These are phyloP conservation scores for Arxiozyma heterogenica DNA, from an alignment of 1,139 yeast species.

Conservation along the genomic window DNA sequence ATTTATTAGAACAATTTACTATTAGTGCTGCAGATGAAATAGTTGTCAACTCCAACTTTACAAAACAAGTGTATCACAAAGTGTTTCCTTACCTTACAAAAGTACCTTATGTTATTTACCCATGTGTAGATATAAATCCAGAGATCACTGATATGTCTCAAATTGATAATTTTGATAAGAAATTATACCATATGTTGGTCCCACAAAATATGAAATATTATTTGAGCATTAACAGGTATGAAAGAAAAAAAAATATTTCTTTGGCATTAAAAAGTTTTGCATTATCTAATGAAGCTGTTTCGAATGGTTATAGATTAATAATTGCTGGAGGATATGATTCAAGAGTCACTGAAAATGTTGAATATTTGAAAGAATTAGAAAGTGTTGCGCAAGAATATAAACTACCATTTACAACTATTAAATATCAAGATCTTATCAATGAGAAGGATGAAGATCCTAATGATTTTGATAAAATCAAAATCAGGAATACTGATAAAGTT, in stretches of 20 bases:
- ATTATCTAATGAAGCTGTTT: constrained; percentile 24
- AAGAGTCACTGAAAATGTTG: constrained; percentile 66
- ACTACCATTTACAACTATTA: constrained; percentile 41
- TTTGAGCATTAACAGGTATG: constrained; percentile 80
- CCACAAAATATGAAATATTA: constrained; percentile 32
- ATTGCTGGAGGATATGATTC: constrained; percentile 91
- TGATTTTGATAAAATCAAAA: constrained; percentile 24
- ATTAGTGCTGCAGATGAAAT: constrained; percentile 68
- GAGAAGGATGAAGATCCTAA: constrained; percentile 28
- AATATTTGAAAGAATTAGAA: constrained; percentile 55
- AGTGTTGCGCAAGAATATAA: constrained; percentile 39
- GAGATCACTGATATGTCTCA: constrained; percentile 4
- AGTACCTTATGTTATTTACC: constrained; percentile 70
- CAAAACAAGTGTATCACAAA: constrained; percentile 55
- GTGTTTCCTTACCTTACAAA: constrained; percentile 42
- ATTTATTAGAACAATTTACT: constrained; percentile 68
- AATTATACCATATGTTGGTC: constrained; percentile 16
- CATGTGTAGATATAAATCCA: constrained; percentile 56
- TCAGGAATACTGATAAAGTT: constrained; percentile 35
- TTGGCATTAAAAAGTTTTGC: constrained; percentile 66
- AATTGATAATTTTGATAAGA: constrained; percentile 16
- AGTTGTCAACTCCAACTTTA: constrained; percentile 82
- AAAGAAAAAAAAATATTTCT: constrained; percentile 71
- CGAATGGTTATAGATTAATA: constrained; percentile 39
- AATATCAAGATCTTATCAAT: constrained; percentile 23